A percentile compares a stretch with the other conserved stretches of the same genome.
Evolutionary conservation across 345 rosid genomes (phyloP).

Genomic region (Leavenworthia alabamica): DNA sequence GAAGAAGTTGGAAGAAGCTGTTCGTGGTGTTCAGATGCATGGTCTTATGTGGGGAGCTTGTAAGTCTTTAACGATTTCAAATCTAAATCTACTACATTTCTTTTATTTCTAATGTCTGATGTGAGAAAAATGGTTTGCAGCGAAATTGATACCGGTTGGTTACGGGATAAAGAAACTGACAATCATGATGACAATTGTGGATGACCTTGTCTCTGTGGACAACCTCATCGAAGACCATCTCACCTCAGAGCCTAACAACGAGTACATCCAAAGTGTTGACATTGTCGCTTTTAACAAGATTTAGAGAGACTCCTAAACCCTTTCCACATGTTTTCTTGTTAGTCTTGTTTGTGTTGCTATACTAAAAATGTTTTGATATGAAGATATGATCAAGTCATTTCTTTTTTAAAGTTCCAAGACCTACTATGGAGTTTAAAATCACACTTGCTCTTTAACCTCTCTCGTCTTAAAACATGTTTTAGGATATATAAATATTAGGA

Average conservation of each 20-base stretch:
- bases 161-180: constrained; percentile 90
- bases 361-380: not conserved
- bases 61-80: constrained; percentile 29
- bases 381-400: not conserved
- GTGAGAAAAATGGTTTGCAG: constrained; percentile 33
- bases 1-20: constrained; percentile 88
- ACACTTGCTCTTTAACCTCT: not conserved
- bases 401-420: not conserved
- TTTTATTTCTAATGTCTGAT: not conserved
- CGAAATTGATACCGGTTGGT: constrained; percentile 78
- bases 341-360: not conserved
- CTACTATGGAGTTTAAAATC: not conserved
- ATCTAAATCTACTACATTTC: not conserved
- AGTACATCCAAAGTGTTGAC: constrained; percentile 84
- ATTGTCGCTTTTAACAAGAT: constrained; percentile 93
- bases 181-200: constrained; percentile 82
- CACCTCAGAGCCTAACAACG: constrained; percentile 65
- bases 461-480: not conserved
- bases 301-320: constrained; percentile 28
- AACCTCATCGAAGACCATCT: constrained; percentile 65
- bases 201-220: constrained; percentile 86
- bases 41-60: constrained; percentile 96
- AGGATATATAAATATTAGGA: constrained; percentile 1
- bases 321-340: not conserved
- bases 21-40: constrained; percentile 61